Base-by-base conservation (phyloP, 352 stramenopile species). In the Globisporangium nunn region DNA sequence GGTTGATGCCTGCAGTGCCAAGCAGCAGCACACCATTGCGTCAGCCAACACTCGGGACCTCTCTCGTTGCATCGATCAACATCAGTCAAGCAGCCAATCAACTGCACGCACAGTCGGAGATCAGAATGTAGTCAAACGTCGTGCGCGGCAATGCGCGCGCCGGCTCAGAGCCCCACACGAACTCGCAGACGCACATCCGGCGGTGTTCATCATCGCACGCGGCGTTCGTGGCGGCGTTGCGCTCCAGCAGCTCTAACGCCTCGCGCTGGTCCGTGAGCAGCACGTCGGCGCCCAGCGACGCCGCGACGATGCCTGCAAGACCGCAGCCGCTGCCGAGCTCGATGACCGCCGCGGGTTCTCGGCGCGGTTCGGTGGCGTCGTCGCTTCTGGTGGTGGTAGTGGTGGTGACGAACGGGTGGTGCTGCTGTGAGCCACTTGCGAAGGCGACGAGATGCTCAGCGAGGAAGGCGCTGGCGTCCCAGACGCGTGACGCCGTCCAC, bases 281-380 rank as follows among this genome's bases (percentile, higher is more conserved):
- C 15, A 91, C 81, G 3, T 87, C 58, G 3, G 64, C 79, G n/a
- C 84, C 84, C 3, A 92, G 65, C 30, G 71, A 64, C 0, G 75
- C 79, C 5, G 80, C 74, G 23, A 92, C 75, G 45, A 93, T 62
- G 1, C 81, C 84, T 33, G 66, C 78, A 50, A 93, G 84, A 0
- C 84, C 84, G 45, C 84, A 93, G 40, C 84, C 84, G 55, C 79
- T 90, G 35, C 84, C 84, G 45, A 93, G 66, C 50, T 93, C 84
- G 48, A 93, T 74, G n/a, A 91, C 80, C 1, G 61, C 56, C 18
- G 66, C 39, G 4, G 40, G 11, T 28, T 6, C 10, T 39, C 4
- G 0, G 7, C 8, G n/a, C 46, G 28, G 23, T 23, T 23, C 23
- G 2, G 46, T 35, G 8, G 46, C 43, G 43, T 30, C n/a, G 44